phyloP scores from a whole-genome alignment of 345 rosid genomes.

The Firmiana major region DNA sequence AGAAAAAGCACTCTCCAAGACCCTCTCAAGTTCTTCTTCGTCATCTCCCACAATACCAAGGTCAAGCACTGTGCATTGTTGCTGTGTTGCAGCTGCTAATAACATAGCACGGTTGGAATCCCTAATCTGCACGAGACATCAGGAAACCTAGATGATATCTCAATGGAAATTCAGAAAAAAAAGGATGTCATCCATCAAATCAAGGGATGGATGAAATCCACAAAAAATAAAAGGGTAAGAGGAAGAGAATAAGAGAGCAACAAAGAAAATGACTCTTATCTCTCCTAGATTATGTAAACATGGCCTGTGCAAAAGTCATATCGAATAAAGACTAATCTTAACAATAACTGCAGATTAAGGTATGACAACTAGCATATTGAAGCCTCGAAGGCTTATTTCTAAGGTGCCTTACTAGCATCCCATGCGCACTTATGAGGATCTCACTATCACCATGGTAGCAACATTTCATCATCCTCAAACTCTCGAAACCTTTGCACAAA shows the following conservation, averaged over 20 bases:
- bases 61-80: conserved; percentile 75
- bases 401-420: background rate
- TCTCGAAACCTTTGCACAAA: background rate
- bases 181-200: background rate
- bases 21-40: conserved; percentile 59
- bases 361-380: background rate
- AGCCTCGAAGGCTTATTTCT: background rate
- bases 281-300: background rate
- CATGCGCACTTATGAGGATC: background rate
- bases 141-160: conserved; percentile 1
- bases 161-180: background rate
- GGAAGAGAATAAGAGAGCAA: background rate
- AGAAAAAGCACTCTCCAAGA: conserved; percentile 55
- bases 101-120: conserved; percentile 95
- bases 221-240: background rate
- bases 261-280: background rate
- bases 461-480: background rate
- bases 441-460: conserved; percentile 5
- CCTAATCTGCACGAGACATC: conserved; percentile 60
- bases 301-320: background rate
- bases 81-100: conserved; percentile 76
- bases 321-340: background rate
- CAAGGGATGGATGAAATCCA: background rate
- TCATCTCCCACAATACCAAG: conserved; percentile 84
- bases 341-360: background rate